Conservation (phyloP, 306 rosid genomes). For the Betula pendula region DNA sequence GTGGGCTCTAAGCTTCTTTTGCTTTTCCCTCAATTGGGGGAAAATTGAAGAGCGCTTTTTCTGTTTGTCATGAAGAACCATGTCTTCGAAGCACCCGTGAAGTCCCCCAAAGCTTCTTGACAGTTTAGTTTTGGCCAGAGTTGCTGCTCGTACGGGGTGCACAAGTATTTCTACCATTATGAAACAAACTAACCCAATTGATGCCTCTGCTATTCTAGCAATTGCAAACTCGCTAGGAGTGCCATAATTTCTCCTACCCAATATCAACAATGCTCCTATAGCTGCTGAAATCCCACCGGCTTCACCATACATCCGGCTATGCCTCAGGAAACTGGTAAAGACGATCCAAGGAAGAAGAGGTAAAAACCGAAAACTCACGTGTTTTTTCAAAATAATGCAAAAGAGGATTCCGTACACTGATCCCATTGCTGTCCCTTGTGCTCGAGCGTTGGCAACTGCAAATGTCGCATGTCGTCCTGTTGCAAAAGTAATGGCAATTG, state of each 20-base stretch:
- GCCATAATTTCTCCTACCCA: constrained; percentile 65
- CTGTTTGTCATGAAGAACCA: constrained; percentile 21
- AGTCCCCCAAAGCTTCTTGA: constrained; percentile 46
- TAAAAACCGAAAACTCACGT: constrained; percentile 37
- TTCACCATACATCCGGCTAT: constrained; percentile 75
- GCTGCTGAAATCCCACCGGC: constrained; percentile 70
- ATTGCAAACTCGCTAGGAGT: constrained; percentile 61
- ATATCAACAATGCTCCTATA: constrained; percentile 61
- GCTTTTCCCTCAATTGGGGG: constrained; percentile 37
- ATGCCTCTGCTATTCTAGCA: constrained; percentile 64
- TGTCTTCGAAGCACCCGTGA: constrained; percentile 43
- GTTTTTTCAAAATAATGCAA: constrained; percentile 37
- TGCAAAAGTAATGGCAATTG: constrained; percentile 56
- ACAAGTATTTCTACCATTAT: constrained; percentile 48
- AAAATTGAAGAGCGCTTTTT: constrained; percentile 26
- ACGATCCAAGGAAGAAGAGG: constrained; percentile 70
- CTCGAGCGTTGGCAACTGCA: constrained; percentile 65
- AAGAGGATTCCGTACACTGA: constrained; percentile 66
- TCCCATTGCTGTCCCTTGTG: constrained; percentile 79
- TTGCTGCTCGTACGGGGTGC: constrained; percentile 60
- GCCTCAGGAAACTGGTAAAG: constrained; percentile 57
- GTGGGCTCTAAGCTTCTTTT: constrained; percentile 35
- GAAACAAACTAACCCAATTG: constrained; percentile 69
- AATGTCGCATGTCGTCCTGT: constrained; percentile 61
- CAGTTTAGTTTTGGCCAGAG: constrained; percentile 60